Conservation (phyloP, 139 green algal genomes). For the Coccomyxa sp. region DNA sequence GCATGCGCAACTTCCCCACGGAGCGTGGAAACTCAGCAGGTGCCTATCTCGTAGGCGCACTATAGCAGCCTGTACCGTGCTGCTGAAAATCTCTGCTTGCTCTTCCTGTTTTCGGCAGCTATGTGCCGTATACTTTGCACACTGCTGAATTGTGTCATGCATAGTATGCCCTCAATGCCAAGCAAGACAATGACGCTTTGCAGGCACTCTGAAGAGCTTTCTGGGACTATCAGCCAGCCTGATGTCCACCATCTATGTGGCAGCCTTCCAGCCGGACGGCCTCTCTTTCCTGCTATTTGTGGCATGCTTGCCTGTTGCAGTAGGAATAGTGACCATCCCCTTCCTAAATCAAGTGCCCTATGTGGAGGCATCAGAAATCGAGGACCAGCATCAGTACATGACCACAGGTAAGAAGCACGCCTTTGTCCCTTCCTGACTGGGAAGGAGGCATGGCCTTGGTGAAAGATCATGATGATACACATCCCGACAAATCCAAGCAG, state of each 20-base stretch:
- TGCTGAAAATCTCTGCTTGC: not conserved
- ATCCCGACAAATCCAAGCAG: not conserved
- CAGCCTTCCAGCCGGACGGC: conserved; percentile 27
- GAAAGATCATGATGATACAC: not conserved
- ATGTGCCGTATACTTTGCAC: not conserved
- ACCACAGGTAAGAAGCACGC: not conserved
- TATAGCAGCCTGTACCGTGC: not conserved
- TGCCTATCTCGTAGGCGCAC: not conserved
- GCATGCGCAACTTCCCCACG: conserved; percentile 76
- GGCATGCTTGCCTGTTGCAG: conserved; percentile 23
- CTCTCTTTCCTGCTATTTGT: conserved; percentile 58
- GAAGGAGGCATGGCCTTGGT: not conserved
- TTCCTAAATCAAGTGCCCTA: conserved; percentile 59
- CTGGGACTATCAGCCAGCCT: conserved; percentile 43
- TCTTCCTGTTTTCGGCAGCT: not conserved
- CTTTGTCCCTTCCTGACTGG: not conserved
- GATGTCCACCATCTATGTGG: conserved; percentile 51
- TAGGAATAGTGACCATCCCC: conserved; percentile 20
- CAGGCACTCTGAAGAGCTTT: conserved; percentile 58
- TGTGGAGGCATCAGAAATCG: conserved; percentile 13
- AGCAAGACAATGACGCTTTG: not conserved
- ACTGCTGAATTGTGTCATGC: not conserved
- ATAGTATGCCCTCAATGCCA: not conserved
- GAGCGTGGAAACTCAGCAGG: conserved; percentile 70
- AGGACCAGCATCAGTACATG: not conserved